Conservation (phyloP, 179 eudicot species). For the Nepenthes alata region DNA sequence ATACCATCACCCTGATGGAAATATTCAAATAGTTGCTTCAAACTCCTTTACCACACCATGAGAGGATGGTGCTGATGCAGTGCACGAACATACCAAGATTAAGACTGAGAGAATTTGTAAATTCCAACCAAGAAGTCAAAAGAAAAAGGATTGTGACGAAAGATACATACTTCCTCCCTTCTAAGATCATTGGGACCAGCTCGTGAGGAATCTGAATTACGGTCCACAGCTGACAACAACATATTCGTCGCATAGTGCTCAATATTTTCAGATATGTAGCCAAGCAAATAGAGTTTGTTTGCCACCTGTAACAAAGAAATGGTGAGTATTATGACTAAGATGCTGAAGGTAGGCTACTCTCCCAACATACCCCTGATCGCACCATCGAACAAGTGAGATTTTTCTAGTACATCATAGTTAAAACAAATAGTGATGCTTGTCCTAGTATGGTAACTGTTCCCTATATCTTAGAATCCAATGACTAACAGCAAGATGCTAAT, state of each 20-base stretch:
- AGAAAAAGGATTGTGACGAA: not conserved
- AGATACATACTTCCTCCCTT: constrained; percentile 39
- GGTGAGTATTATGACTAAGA: not conserved
- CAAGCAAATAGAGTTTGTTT: constrained; percentile 69
- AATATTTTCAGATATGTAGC: constrained; percentile 44
- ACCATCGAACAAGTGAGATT: not conserved
- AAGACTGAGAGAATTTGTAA: no score
- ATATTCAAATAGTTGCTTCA: no score
- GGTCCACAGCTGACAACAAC: constrained; percentile 69
- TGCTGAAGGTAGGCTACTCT: not conserved
- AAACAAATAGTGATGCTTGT: no score
- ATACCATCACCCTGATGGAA: no score
- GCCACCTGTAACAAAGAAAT: constrained; percentile 50
- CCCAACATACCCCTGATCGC: not conserved
- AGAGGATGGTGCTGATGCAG: no score
- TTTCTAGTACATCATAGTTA: no score
- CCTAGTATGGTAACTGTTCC: no score
- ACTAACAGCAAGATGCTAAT: not conserved
- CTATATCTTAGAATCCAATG: no score
- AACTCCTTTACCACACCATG: no score
- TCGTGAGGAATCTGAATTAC: constrained; percentile 28
- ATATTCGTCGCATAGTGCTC: constrained; percentile 72
- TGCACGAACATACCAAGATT: no score
- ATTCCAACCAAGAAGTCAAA: not conserved
- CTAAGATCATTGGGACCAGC: constrained; percentile 25